Evolutionary conservation across 306 rosid genomes (phyloP), one percentile per base, ranked within the genome.

Genomic region (Ormosia semicastrata): DNA sequence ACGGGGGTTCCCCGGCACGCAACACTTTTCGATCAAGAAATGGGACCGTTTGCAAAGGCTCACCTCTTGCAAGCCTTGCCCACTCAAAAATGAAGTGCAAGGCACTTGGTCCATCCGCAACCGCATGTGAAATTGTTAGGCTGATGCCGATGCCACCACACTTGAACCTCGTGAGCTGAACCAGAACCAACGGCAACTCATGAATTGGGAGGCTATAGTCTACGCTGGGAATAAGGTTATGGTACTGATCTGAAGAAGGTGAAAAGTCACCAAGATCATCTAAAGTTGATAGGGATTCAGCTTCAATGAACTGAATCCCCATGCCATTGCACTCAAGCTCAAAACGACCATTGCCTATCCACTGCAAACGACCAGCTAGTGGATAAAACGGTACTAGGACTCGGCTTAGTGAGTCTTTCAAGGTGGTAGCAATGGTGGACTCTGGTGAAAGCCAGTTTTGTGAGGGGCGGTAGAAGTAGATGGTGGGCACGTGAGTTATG

Each of bases 341-440:
- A 0, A 93, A 85, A 40, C 91, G 93, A 49, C 90, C 86, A 0
- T 75, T 66, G 3, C 43, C 62, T 4, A 74, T 79, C 91, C 88
- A 90, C 1, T 33, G 80, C 15, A 91, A 79, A 39, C 93, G 93
- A 62, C 93, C 94, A 0, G 94, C 93, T 0, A 90, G 41, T 2
- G 93, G 94, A 44, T 93, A 90, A 87, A 89, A 93, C 39, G 89
- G 84, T 60, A 89, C 92, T 3, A 93, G 66, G 7, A 80, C 89
- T 24, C 69, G 29, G 73, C 89, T 64, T 7, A 93, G 17, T 0
- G 98, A 91, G 63, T 50, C 81, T 47, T 52, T 90, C 30, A 88
- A 82, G 13, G 87, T 81, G 59, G 79, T 59, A 54, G 86, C 17
- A 9, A 90, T 83, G 9, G 53, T 30, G 13, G 70, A 37, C 0